phyloP scores from a whole-genome alignment of 441 rosid genomes.

The Gossypium davidsonii region DNA sequence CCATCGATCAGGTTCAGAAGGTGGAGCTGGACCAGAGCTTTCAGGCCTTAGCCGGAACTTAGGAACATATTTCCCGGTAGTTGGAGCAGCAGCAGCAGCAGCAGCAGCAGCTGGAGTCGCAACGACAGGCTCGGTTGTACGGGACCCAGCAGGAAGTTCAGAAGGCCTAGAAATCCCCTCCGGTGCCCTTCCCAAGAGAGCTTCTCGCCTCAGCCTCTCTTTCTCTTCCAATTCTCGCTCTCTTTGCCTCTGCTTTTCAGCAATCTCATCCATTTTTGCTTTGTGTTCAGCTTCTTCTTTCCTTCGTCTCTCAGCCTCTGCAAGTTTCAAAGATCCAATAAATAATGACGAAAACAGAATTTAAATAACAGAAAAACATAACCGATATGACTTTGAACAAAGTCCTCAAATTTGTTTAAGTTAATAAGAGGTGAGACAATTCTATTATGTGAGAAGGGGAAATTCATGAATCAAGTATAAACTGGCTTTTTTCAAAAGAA shows the following conservation, averaged over 20 bases:
- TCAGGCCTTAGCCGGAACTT: slow-evolving; percentile 37
- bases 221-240: slow-evolving; percentile 80
- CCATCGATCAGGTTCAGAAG: slow-evolving; percentile 35
- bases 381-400: neutral
- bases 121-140: slow-evolving; percentile 28
- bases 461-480: neutral
- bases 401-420: neutral
- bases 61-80: slow-evolving; percentile 65
- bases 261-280: slow-evolving; percentile 84
- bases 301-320: slow-evolving; percentile 84
- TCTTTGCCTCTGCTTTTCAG: slow-evolving; percentile 85
- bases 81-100: slow-evolving; percentile 9
- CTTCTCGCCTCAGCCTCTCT: slow-evolving; percentile 57
- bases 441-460: neutral
- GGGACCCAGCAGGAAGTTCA: slow-evolving; percentile 35
- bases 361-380: neutral
- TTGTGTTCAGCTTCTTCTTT: slow-evolving; percentile 76
- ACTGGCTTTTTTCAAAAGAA: neutral
- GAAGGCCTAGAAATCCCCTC: slow-evolving; percentile 42
- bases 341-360: neutral
- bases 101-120: neutral
- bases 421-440: neutral
- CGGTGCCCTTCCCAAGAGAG: slow-evolving; percentile 41
- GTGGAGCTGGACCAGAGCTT: slow-evolving; percentile 26
- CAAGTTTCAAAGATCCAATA: neutral